These are phyloP conservation scores for Gautieria morchelliformis DNA, from an alignment of 768 basidiomycete genomes.

Conservation along the genomic window DNA sequence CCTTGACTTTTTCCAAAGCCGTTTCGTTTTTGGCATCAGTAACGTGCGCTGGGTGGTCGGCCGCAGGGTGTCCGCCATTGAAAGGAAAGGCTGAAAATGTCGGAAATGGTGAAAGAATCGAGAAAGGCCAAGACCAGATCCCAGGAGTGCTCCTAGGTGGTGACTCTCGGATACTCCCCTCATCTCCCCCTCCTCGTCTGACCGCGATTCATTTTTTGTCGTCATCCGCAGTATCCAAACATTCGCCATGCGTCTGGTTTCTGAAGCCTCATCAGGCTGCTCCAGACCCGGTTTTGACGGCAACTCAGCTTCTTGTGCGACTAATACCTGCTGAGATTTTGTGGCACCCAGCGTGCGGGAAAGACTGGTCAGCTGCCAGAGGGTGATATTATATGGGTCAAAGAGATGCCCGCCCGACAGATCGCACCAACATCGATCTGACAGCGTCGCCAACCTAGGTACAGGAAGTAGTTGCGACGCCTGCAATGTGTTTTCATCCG, in stretches of 20 bases:
- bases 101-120: background rate
- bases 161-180: background rate
- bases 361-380: conserved; percentile 66
- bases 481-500: background rate
- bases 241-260: background rate
- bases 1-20: background rate
- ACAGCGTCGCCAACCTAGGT: conserved; percentile 52
- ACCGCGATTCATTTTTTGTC: background rate
- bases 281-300: background rate
- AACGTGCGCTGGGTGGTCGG: no score
- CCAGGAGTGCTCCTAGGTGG: background rate
- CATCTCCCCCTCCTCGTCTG: background rate
- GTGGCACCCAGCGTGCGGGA: background rate
- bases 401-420: conserved; percentile 55
- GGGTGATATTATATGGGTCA: conserved; percentile 65
- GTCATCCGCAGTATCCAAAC: background rate
- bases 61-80: background rate
- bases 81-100: background rate
- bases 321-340: background rate
- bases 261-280: background rate
- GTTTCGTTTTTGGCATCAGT: background rate
- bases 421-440: conserved; percentile 85
- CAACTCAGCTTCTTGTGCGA: background rate
- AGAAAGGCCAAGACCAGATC: background rate
- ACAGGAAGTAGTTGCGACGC: conserved; percentile 23